Evolutionary conservation across 2,329 filamentous ascomycete genomes (phyloP).

Genomic region (Cadophora malorum): DNA sequence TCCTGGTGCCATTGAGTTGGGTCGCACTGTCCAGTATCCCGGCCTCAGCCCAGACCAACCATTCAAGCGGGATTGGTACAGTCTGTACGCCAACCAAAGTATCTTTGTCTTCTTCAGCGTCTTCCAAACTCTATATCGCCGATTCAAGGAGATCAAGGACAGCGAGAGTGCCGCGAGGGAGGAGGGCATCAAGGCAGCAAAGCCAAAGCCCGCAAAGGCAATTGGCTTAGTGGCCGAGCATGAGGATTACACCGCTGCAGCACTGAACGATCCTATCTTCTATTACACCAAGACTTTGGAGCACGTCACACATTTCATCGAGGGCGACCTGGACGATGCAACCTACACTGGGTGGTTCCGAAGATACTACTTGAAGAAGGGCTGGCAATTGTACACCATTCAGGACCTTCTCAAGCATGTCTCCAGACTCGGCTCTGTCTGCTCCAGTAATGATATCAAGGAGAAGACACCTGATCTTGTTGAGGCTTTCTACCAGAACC

Average conservation of each 20-base stretch:
- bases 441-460: constrained; percentile 85
- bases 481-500: constrained; percentile 82
- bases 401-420: constrained; percentile 86
- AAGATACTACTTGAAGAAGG: constrained; percentile 87
- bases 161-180: constrained; percentile 75
- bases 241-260: constrained; percentile 71
- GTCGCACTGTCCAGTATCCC: constrained; percentile 58
- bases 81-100: constrained; percentile 89
- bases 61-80: constrained; percentile 81
- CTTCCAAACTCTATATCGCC: constrained; percentile 88
- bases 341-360: constrained; percentile 90
- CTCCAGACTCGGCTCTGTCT: constrained; percentile 79
- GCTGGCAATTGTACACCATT: constrained; percentile 93
- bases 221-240: constrained; percentile 84
- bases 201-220: constrained; percentile 80
- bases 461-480: constrained; percentile 94
- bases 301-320: constrained; percentile 86
- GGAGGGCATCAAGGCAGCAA: constrained; percentile 75
- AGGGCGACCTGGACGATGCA: constrained; percentile 79
- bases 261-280: constrained; percentile 64
- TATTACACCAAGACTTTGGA: constrained; percentile 87
- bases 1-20: constrained; percentile 55
- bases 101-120: constrained; percentile 96
- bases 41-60: constrained; percentile 79
- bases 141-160: constrained; percentile 83